Percentiles rank a stretch among this genome's conserved stretches.
Conservation (phyloP, 1,284 basidiomycete species). For the Cutaneotrichosporon dermatis region DNA sequence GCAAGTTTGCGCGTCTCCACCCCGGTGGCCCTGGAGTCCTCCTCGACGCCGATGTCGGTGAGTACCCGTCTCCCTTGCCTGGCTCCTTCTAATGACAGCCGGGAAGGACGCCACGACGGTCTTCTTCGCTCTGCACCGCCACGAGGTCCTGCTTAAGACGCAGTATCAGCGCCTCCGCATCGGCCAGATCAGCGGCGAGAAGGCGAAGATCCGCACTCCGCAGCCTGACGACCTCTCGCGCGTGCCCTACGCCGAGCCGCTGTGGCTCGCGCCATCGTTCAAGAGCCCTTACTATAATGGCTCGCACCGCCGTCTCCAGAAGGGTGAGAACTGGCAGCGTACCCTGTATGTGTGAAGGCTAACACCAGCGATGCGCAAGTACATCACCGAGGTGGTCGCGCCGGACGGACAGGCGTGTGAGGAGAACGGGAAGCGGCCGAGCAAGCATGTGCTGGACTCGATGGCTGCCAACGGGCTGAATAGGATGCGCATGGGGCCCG, state of each 20-base stretch:
- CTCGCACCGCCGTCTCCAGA: slow-evolving; percentile 50
- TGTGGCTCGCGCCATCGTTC: slow-evolving; percentile 73
- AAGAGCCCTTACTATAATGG: slow-evolving; percentile 83
- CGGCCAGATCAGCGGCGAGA: slow-evolving; percentile 64
- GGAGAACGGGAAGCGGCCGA: slow-evolving; percentile 67
- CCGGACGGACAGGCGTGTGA: slow-evolving; percentile 61
- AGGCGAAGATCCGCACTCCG: slow-evolving; percentile 56
- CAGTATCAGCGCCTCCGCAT: slow-evolving; percentile 68
- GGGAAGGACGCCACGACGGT: slow-evolving; percentile 79
- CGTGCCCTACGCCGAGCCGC: slow-evolving; percentile 81
- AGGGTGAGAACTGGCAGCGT: no score
- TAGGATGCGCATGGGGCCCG: slow-evolving; percentile 82
- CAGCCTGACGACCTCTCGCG: slow-evolving; percentile 57
- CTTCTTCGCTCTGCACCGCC: slow-evolving; percentile 77
- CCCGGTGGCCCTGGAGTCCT: slow-evolving; percentile 78
- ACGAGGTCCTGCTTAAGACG: slow-evolving; percentile 69
- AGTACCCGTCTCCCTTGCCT: slow-evolving; percentile 31
- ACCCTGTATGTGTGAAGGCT: no score
- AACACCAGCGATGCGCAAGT: slow-evolving; percentile 48
- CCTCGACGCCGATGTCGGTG: slow-evolving; percentile 66
- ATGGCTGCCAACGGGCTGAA: slow-evolving; percentile 65
- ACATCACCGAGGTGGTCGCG: slow-evolving; percentile 56
- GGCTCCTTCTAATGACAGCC: slow-evolving; percentile 8
- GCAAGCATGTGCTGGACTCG: slow-evolving; percentile 43
- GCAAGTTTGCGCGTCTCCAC: slow-evolving; percentile 71